These are phyloP conservation scores for Cenchrus americanus DNA, from an alignment of 176 grass and related monocot genomes.

Conservation along the genomic window DNA sequence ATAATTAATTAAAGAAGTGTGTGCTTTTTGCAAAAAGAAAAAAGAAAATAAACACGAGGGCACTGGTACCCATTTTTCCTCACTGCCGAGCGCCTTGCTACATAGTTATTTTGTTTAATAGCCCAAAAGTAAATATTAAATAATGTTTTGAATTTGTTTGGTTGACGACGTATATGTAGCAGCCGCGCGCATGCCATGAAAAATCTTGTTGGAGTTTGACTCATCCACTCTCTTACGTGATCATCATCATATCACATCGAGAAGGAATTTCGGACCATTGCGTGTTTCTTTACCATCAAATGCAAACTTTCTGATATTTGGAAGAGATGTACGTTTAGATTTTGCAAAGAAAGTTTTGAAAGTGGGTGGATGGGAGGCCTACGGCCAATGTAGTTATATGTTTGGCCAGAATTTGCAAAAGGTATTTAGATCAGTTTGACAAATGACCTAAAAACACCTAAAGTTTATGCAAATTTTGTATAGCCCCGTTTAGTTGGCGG, in stretches of 20 bases:
- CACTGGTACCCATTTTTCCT: neutral
- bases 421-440: too few relatives aligned
- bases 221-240: neutral
- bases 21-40: neutral
- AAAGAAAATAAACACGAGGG: neutral
- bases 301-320: too few relatives aligned
- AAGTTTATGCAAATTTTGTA: too few relatives aligned
- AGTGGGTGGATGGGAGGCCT: too few relatives aligned
- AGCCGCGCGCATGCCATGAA: neutral
- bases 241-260: neutral
- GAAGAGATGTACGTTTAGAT: too few relatives aligned
- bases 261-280: neutral
- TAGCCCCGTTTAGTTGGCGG: too few relatives aligned
- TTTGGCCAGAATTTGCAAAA: neutral
- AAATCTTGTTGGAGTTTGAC: too few relatives aligned
- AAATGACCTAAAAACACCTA: too few relatives aligned
- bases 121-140: neutral
- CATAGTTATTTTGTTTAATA: neutral
- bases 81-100: neutral
- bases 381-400: too few relatives aligned
- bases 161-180: neutral
- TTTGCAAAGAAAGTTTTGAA: too few relatives aligned
- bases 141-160: neutral
- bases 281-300: too few relatives aligned
- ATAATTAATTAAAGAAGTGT: neutral